phyloP scores from a whole-genome alignment of 345 rosid genomes.

The Salix suchowensis region DNA sequence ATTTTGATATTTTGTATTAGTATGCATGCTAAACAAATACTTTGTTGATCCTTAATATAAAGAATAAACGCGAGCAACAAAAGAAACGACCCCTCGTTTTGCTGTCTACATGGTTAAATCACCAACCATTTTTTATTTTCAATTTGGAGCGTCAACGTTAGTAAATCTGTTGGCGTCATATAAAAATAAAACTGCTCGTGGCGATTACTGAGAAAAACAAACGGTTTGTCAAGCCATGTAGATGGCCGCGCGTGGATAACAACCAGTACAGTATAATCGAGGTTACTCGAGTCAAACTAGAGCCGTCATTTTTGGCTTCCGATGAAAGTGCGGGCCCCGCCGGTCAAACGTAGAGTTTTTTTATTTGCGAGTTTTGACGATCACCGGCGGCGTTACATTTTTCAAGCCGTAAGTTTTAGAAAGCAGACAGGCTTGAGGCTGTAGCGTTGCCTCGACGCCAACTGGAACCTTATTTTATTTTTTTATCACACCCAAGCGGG shows the following conservation, averaged over 20 bases:
- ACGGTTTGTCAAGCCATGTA: background rate
- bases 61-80: background rate
- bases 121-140: background rate
- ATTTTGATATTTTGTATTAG: no score
- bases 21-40: no score
- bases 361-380: conserved; percentile 2
- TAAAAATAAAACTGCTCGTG: no score
- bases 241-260: conserved; percentile 1
- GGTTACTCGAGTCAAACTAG: background rate
- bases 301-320: background rate
- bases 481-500: background rate
- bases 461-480: background rate
- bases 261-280: background rate
- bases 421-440: conserved; percentile 2
- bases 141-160: background rate
- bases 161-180: background rate
- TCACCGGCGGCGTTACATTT: conserved; percentile 1
- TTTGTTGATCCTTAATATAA: no score
- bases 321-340: conserved; percentile 2
- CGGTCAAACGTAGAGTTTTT: conserved; percentile 7
- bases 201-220: background rate
- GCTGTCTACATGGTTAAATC: background rate
- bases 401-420: background rate
- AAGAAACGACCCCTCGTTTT: background rate
- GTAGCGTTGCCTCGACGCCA: background rate